Evolutionary conservation across 2,329 filamentous ascomycete genomes (phyloP).

Genomic region (Scedosporium apiospermum): DNA sequence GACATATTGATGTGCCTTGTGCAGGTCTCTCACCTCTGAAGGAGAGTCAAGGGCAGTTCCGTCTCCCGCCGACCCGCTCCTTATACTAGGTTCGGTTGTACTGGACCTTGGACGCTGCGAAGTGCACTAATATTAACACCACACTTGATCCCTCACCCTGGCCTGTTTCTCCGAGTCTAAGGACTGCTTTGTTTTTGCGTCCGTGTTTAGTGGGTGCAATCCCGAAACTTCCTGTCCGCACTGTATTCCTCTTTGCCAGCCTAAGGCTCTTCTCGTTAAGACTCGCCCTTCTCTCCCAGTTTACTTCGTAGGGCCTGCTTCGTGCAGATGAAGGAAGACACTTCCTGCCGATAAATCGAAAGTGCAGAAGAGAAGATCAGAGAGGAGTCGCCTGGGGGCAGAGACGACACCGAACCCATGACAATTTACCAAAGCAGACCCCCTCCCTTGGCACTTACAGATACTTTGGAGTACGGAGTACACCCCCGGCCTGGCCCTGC

Average conservation of each 20-base stretch:
- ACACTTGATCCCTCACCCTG: not conserved
- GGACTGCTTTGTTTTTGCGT: too few relatives aligned
- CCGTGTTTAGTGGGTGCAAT: not conserved
- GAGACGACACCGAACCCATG: not conserved
- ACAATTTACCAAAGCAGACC: not conserved
- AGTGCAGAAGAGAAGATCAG: not conserved
- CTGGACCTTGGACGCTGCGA: too few relatives aligned
- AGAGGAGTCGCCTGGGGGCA: not conserved
- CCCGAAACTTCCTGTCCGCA: not conserved
- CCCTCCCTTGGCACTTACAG: not conserved
- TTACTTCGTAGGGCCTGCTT: too few relatives aligned
- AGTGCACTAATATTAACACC: not conserved
- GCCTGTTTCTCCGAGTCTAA: too few relatives aligned
- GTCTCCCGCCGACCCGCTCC: not conserved
- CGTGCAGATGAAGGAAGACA: not conserved
- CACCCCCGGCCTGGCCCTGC: not conserved
- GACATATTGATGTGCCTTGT: not conserved
- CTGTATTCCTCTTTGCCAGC: not conserved
- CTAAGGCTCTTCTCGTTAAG: not conserved
- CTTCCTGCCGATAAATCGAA: not conserved
- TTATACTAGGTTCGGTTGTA: too few relatives aligned
- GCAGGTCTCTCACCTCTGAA: not conserved
- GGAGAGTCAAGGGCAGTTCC: not conserved
- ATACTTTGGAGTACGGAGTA: too few relatives aligned
- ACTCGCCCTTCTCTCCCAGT: too few relatives aligned